phyloP scores from a whole-genome alignment of 495 filamentous ascomycete genomes.

The Tetracladium setigerum region DNA sequence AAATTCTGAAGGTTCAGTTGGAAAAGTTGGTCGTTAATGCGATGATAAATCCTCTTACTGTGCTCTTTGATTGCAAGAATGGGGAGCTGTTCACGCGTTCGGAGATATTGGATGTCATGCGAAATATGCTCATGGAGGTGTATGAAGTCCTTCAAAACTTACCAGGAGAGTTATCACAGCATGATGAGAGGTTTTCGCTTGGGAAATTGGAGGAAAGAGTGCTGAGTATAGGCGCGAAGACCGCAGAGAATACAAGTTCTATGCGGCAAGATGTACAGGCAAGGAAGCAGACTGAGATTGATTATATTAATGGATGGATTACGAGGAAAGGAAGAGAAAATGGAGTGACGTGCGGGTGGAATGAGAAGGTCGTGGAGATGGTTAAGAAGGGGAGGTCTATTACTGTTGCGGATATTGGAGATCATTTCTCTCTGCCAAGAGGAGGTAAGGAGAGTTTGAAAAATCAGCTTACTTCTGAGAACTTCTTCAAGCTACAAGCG shows the following conservation, averaged over 20 bases:
- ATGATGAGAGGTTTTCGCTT: slow-evolving; percentile 42
- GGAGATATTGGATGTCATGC: slow-evolving; percentile 44
- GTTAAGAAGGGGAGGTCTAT: slow-evolving; percentile 28
- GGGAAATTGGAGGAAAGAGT: slow-evolving; percentile 49
- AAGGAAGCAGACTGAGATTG: slow-evolving; percentile 63
- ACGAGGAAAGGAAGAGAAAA: slow-evolving; percentile 55
- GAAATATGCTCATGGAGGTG: slow-evolving; percentile 58
- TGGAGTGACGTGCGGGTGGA: slow-evolving; percentile 58
- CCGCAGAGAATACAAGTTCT: slow-evolving; percentile 59
- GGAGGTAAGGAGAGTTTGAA: slow-evolving; percentile 4
- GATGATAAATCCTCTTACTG: slow-evolving; percentile 76
- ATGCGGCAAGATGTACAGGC: slow-evolving; percentile 73
- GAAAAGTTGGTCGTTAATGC: slow-evolving; percentile 76
- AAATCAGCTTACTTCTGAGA: neutral
- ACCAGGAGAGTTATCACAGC: slow-evolving; percentile 34
- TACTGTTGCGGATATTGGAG: slow-evolving; percentile 2
- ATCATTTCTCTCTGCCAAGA: neutral
- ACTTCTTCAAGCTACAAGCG: neutral
- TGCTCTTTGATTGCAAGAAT: slow-evolving; percentile 63
- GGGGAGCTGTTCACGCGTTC: slow-evolving; percentile 60
- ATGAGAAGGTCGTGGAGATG: slow-evolving; percentile 36
- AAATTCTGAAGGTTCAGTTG: slow-evolving; percentile 54
- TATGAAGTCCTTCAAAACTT: slow-evolving; percentile 37
- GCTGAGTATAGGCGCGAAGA: slow-evolving; percentile 50
- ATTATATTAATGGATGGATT: slow-evolving; percentile 81